These are phyloP conservation scores for Sporothrix humicola DNA, from an alignment of 2,329 filamentous ascomycete species.

Conservation along the genomic window DNA sequence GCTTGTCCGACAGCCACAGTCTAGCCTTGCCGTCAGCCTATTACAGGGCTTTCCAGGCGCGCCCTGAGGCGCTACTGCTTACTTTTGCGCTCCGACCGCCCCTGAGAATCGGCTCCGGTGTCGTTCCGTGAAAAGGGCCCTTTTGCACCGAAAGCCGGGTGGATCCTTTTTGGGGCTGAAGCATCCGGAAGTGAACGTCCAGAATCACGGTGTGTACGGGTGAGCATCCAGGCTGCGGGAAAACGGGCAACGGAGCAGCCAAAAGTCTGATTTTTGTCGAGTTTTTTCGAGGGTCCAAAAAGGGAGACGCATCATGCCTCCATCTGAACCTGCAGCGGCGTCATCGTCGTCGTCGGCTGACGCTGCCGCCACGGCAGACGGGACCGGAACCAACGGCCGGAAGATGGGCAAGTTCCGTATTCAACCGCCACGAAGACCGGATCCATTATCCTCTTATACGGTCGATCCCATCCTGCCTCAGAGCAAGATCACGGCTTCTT, in stretches of 20 bases:
- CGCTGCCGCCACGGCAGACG: neutral
- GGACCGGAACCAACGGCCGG: neutral
- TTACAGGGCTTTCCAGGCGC: slow-evolving; percentile 1
- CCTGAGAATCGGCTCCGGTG: slow-evolving; percentile 26
- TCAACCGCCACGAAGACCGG: slow-evolving; percentile 29
- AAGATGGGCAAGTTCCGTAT: slow-evolving; percentile 36
- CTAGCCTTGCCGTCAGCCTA: slow-evolving; percentile 25
- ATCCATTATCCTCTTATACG: slow-evolving; percentile 28
- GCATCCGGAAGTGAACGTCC: slow-evolving; percentile 1
- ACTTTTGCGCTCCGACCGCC: neutral
- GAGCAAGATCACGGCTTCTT: slow-evolving; percentile 31
- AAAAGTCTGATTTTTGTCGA: neutral
- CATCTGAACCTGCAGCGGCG: neutral
- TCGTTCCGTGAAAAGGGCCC: slow-evolving; percentile 26
- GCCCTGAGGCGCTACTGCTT: slow-evolving; percentile 14
- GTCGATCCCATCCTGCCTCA: neutral
- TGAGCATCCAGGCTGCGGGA: neutral
- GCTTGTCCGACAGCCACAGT: slow-evolving; percentile 21
- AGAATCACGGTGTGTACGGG: neutral
- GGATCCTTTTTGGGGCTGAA: neutral
- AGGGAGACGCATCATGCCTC: slow-evolving; percentile 14
- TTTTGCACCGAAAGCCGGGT: slow-evolving; percentile 27
- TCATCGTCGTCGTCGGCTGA: no score
- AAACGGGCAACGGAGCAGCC: neutral
- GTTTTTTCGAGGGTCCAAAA: neutral